Evolutionary conservation across 192 early-diverging fungal genomes (phyloP).

Genomic region (Pilaira anomala): DNA sequence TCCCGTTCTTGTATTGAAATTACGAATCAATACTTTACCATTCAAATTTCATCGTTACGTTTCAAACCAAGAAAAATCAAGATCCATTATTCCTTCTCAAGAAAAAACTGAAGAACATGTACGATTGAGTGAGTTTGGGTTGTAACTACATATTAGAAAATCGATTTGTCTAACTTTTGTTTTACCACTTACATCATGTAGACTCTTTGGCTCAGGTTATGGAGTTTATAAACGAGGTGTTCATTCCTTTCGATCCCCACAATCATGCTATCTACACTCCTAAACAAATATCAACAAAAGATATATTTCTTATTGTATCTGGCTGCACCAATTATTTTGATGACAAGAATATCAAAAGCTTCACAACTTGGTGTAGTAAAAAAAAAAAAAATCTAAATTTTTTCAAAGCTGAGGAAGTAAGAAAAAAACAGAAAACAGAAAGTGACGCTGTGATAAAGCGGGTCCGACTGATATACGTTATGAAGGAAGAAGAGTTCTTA

Average conservation of each 20-base stretch:
- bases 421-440: slow-evolving; percentile 3
- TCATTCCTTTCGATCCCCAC: slow-evolving; percentile 3
- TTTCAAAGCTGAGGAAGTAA: not conserved
- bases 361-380: slow-evolving; percentile 9
- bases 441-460: not conserved
- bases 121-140: slow-evolving; percentile 9
- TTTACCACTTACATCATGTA: slow-evolving; percentile 7
- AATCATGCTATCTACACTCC: not conserved
- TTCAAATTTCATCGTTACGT: slow-evolving; percentile 11
- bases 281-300: slow-evolving; percentile 12
- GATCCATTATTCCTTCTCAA: slow-evolving; percentile 2
- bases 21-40: slow-evolving; percentile 3
- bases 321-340: slow-evolving; percentile 3
- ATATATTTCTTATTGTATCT: slow-evolving; percentile 8
- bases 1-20: slow-evolving; percentile 9
- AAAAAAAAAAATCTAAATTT: slow-evolving; percentile 9
- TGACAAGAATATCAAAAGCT: slow-evolving; percentile 6
- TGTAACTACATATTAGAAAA: slow-evolving; percentile 10
- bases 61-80: slow-evolving; percentile 1
- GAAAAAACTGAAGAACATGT: not conserved
- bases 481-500: slow-evolving; percentile 5
- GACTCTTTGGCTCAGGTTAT: slow-evolving; percentile 12
- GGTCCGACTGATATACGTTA: slow-evolving; percentile 4
- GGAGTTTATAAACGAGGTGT: slow-evolving; percentile 13
- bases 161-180: slow-evolving; percentile 4